Base-by-base conservation (phyloP, 176 grass and related monocot species). In the Puya raimondii region DNA sequence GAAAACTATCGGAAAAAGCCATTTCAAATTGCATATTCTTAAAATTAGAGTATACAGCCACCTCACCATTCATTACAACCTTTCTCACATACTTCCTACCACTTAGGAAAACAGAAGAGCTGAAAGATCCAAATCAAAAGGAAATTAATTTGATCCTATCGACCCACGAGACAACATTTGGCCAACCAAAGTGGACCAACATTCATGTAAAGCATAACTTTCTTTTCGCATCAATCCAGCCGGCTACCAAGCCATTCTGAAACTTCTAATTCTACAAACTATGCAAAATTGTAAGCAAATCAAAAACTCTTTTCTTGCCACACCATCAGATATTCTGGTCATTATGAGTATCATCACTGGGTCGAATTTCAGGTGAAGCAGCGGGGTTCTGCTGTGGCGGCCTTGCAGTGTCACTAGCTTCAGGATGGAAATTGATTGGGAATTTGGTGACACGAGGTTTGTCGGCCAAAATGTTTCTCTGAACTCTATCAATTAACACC, bases 401-500 rank as follows among this genome's bases (percentile, higher is more conserved):
- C 10, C 69, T 70, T 1, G 79, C n/a, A 17, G 76, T 84, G n/a
- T 91, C 88, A 53, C 65, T 84, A 0, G 89, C 65, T 73, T 90
- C 90, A 59, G 94, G 94, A 65, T 99, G 90, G 82, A 99, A 93
- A 82, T 93, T 99, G 73, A 99, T 93, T 2, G 94, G 94, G 66
- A 99, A 99, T 75, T 93, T 99, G 61, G 94, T 99, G 77, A 99
- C 90, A 1, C 94, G 89, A 65, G 94, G 94, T 59, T 99, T 99
- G 78, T 99, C 94, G 0, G 87, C 87, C 66, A 99, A 63, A 79
- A 99, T 99, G 77, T 99, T 99, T 53, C 94, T 86, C 75, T 99
- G 94, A 65, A 99, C 90, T 68, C 84, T 73, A 17, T 99, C 86
- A 13, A 99, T 76, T 48, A 99, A 66, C 53, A 93, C 72, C 65